These are phyloP conservation scores for Annona squamosa DNA, from an alignment of 164 flowering plant species.

Conservation along the genomic window DNA sequence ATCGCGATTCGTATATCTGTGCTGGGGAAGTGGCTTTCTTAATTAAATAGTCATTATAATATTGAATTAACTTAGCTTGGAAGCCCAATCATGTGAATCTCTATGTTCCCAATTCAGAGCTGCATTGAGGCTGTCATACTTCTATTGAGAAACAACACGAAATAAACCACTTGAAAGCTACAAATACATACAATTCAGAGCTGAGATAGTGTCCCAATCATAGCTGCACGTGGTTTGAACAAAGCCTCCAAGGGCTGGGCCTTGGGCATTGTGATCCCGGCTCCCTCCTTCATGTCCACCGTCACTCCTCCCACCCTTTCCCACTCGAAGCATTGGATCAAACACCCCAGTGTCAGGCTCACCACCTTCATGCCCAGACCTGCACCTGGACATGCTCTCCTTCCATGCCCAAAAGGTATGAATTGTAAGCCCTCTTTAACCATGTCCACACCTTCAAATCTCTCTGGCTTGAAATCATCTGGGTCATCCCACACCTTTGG, in stretches of 20 bases:
- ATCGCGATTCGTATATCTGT: too few species aligned
- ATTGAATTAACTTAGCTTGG: too few species aligned
- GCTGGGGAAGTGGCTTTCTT: too few species aligned
- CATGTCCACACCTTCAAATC: slow-evolving; percentile 28
- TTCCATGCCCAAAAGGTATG: slow-evolving; percentile 19
- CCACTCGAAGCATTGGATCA: too few species aligned
- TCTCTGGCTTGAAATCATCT: slow-evolving; percentile 38
- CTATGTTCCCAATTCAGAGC: too few species aligned
- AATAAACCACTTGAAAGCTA: too few species aligned
- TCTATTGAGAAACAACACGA: too few species aligned
- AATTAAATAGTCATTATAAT: too few species aligned
- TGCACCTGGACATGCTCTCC: slow-evolving; percentile 20
- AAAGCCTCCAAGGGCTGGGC: slow-evolving; percentile 11
- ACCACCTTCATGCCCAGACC: slow-evolving; percentile 12
- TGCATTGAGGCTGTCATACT: too few species aligned
- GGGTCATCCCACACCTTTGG: slow-evolving; percentile 47
- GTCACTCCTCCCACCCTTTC: slow-evolving; percentile 6
- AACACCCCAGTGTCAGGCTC: slow-evolving; percentile 1
- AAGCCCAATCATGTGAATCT: too few species aligned
- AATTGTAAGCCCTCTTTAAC: slow-evolving; percentile 10
- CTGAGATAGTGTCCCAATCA: slow-evolving; percentile 7
- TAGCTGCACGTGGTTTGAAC: slow-evolving; percentile 5
- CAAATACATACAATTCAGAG: too few species aligned
- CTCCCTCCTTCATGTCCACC: slow-evolving; percentile 9
- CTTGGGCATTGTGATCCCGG: slow-evolving; percentile 13